Evolutionary conservation across 495 filamentous ascomycete genomes (phyloP).

Genomic region (Aspergillus steynii): DNA sequence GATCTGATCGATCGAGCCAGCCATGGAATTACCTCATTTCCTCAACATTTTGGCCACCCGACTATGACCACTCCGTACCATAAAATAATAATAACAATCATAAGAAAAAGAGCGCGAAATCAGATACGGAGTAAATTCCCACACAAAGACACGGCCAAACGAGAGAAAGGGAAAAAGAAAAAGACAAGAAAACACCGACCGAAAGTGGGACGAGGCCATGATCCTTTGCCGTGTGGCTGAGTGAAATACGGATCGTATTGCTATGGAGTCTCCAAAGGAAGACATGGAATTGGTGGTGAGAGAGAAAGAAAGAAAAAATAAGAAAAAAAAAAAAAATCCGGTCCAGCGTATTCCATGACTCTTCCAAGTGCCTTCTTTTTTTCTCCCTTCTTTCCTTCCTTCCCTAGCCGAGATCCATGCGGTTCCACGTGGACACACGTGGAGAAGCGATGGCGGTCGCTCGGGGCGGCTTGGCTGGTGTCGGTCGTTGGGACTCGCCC

Average conservation of each 20-base stretch:
- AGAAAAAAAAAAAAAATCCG: background rate
- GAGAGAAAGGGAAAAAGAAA: background rate
- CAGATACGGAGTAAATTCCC: background rate
- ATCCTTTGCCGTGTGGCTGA: slow-evolving; percentile 18
- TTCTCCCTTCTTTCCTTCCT: slow-evolving; percentile 23
- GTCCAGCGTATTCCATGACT: slow-evolving; percentile 20
- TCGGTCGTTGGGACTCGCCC: background rate
- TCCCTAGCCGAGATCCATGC: slow-evolving; percentile 35
- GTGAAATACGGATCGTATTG: slow-evolving; percentile 9
- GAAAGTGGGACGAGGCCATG: slow-evolving; percentile 1
- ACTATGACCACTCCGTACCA: background rate
- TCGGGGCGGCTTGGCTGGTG: slow-evolving; percentile 12
- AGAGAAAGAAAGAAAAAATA: too few relatives aligned
- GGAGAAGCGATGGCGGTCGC: slow-evolving; percentile 25
- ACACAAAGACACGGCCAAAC: too few relatives aligned
- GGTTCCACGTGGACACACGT: slow-evolving; percentile 44
- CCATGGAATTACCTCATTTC: background rate
- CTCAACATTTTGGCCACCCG: background rate
- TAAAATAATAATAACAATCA: background rate
- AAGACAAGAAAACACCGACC: background rate
- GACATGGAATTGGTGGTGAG: too few relatives aligned
- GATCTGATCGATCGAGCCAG: slow-evolving; percentile 13
- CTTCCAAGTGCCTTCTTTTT: slow-evolving; percentile 32
- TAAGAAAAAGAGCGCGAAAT: background rate
- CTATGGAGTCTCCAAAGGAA: background rate